Base-by-base conservation (phyloP, 176 grass and related monocot species). In the Zoysia pacifica region DNA sequence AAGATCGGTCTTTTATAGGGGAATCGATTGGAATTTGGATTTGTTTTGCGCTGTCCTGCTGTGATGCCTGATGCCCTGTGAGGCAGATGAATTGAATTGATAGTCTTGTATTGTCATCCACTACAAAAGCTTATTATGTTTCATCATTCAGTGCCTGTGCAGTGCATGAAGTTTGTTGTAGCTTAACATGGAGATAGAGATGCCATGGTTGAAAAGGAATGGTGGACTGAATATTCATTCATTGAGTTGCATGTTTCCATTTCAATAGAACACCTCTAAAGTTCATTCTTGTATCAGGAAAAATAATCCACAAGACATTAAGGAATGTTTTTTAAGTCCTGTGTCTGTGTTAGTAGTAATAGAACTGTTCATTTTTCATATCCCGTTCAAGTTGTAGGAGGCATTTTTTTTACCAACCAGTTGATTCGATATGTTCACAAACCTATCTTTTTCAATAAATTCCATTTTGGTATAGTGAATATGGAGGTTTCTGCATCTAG, bases 1-100 rank as follows among this genome's bases (percentile, higher is more conserved):
- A 82, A 49, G 43, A 41, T 65, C 64, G 46, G 9, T 44, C 48
- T 9, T 37, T 49, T 69, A 40, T 11, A n/a, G 6, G 37, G 2
- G 9, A 70, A 44, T 75, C 12, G 67, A 60, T 78, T 49, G 43
- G 43, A 65, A 82, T 81, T 7, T 76, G 53, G 20, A 52, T 28
- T 41, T 65, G 28, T 42, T 53, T 49, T 66, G 11, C 38, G 5
- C 18, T 42, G 35, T 56, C 5, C 1, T 6, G 3, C 41, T 56
- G 11, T 18, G 2, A 61, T 13, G 9, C 8, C 7, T 68, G 9
- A 35, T 69, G 46, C 4, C 14, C 70, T 7, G 5, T 8, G 53
- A 4, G 10, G 16, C 19, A 14, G 48, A 56, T 37, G 37, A 3
- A 15, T 36, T 6, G 7, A 38, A 41, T 51, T 11, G 58, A 11